Evolutionary conservation across 2,329 filamentous ascomycete species (phyloP).

Genomic region (Aureobasidium subglaciale): DNA sequence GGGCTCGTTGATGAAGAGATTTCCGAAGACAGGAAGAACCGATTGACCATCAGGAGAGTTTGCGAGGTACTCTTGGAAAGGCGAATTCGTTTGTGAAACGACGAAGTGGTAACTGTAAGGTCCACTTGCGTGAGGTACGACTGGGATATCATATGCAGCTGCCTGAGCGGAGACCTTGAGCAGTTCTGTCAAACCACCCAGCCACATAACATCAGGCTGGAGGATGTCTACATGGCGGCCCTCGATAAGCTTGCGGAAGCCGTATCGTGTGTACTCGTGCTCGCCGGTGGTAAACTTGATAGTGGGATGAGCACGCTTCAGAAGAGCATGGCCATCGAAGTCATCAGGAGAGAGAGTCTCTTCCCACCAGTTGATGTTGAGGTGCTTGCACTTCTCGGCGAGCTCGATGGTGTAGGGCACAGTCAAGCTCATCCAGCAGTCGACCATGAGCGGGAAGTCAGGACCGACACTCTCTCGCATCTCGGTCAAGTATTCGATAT

Average conservation of each 20-base stretch:
- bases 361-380: conserved; percentile 97
- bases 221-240: conserved; percentile 88
- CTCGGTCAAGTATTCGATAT: conserved; percentile 79
- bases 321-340: conserved; percentile 78
- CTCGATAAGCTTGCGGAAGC: conserved; percentile 90
- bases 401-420: conserved; percentile 90
- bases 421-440: conserved; percentile 95
- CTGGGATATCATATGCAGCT: conserved; percentile 86
- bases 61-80: conserved; percentile 93
- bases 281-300: conserved; percentile 94
- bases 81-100: conserved; percentile 83
- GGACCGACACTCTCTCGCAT: conserved; percentile 79
- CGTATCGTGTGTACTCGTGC: conserved; percentile 90
- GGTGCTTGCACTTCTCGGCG: conserved; percentile 71
- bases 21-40: conserved; percentile 85
- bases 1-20: conserved; percentile 83
- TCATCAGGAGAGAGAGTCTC: conserved; percentile 89
- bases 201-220: conserved; percentile 96
- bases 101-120: conserved; percentile 97
- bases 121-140: conserved; percentile 89
- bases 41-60: conserved; percentile 88
- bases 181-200: conserved; percentile 85
- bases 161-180: conserved; percentile 85
- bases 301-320: conserved; percentile 84
- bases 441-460: conserved; percentile 88